phyloP scores from a whole-genome alignment of 2,329 filamentous ascomycete genomes.

The Chrysoporthe puriensis region DNA sequence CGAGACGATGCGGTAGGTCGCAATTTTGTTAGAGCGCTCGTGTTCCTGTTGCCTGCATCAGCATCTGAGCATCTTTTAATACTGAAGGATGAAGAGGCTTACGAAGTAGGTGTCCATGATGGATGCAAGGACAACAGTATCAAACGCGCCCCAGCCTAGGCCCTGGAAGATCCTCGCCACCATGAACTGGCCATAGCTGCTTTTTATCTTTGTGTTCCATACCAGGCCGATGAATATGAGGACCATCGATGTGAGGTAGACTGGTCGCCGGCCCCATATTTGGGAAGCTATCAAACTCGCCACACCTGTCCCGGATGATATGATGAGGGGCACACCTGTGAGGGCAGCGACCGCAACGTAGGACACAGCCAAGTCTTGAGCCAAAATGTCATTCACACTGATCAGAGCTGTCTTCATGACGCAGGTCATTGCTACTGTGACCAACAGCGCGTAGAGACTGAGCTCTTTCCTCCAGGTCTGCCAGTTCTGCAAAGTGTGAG shows the following conservation, averaged over 20 bases:
- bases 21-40: slow-evolving; percentile 50
- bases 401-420: slow-evolving; percentile 60
- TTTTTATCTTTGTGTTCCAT: slow-evolving; percentile 52
- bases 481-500: slow-evolving; percentile 53
- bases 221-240: slow-evolving; percentile 53
- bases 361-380: slow-evolving; percentile 46
- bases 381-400: slow-evolving; percentile 50
- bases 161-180: slow-evolving; percentile 58
- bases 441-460: slow-evolving; percentile 51
- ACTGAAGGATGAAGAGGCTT: slow-evolving; percentile 32
- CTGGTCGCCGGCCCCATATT: slow-evolving; percentile 55
- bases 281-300: slow-evolving; percentile 47
- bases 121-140: slow-evolving; percentile 54
- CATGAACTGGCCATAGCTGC: slow-evolving; percentile 52
- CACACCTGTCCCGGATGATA: slow-evolving; percentile 52
- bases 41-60: slow-evolving; percentile 51
- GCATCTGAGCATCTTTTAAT: slow-evolving; percentile 3
- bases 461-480: slow-evolving; percentile 56
- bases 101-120: slow-evolving; percentile 64
- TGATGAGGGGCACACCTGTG: slow-evolving; percentile 56
- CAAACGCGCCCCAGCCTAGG: slow-evolving; percentile 62
- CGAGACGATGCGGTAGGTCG: slow-evolving; percentile 49
- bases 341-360: slow-evolving; percentile 53
- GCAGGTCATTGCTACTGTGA: slow-evolving; percentile 50
- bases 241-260: slow-evolving; percentile 53